These are phyloP conservation scores for Arbutus unedo DNA, from an alignment of 148 eudicot genomes.

Conservation along the genomic window DNA sequence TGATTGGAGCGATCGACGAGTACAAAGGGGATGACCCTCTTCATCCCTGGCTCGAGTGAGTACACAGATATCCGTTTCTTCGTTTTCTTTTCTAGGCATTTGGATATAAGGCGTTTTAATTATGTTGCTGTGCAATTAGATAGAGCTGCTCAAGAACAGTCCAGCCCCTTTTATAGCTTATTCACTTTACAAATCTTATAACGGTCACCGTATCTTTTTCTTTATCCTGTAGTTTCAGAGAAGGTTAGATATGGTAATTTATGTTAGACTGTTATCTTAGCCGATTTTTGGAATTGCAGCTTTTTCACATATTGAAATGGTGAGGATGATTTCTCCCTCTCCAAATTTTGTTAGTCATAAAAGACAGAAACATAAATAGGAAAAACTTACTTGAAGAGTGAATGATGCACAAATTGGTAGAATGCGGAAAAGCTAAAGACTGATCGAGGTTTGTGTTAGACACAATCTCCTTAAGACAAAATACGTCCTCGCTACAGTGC, in stretches of 20 bases:
- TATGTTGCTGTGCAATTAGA: background rate
- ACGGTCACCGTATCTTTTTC: background rate
- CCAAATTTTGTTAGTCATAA: too few relatives aligned
- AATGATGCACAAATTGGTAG: too few relatives aligned
- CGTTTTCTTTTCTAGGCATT: background rate
- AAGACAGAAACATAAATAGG: too few relatives aligned
- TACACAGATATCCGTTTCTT: background rate
- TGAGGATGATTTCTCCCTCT: background rate
- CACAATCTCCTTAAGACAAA: too few relatives aligned
- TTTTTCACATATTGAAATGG: background rate
- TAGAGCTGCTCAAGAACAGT: background rate
- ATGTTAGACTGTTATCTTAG: background rate
- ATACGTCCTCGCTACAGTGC: too few relatives aligned
- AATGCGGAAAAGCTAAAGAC: too few relatives aligned
- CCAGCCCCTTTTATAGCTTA: background rate
- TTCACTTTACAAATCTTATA: background rate
- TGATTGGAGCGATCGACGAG: slow-evolving; percentile 64
- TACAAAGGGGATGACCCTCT: slow-evolving; percentile 90
- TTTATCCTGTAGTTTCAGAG: background rate
- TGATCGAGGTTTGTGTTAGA: too few relatives aligned
- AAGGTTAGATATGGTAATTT: background rate
- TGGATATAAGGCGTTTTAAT: background rate
- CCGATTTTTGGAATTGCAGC: background rate
- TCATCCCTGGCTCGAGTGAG: slow-evolving; percentile 84
- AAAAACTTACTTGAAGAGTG: too few relatives aligned